Percentiles rank a stretch among this genome's conserved stretches.
These are phyloP conservation scores for Yamadazyma atmosphaerica DNA, from an alignment of 1,139 yeast genomes.

Conservation along the genomic window DNA sequence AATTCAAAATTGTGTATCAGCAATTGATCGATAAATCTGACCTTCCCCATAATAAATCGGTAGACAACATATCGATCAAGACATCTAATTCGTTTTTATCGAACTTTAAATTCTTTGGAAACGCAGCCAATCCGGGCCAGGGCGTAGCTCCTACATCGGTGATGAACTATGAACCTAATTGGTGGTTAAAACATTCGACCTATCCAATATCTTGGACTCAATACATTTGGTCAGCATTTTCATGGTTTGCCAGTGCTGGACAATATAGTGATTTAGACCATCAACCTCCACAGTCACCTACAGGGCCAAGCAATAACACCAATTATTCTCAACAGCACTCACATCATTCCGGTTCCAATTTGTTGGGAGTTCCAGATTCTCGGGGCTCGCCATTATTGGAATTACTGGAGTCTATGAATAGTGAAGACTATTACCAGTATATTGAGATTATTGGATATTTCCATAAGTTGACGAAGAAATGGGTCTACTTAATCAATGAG, in stretches of 20 bases:
- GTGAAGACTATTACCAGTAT: conserved; percentile 5
- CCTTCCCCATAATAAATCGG: conserved; percentile 11
- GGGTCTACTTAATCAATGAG: conserved; percentile 41
- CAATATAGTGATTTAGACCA: conserved; percentile 30
- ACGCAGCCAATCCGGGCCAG: conserved; percentile 1
- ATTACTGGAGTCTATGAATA: not conserved
- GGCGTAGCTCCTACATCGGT: conserved; percentile 3
- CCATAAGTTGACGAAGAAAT: conserved; percentile 51
- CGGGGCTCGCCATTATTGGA: not conserved
- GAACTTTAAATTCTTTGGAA: conserved; percentile 12
- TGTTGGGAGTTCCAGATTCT: conserved; percentile 1
- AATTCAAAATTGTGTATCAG: conserved; percentile 35
- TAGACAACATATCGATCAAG: conserved; percentile 26
- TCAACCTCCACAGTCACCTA: conserved; percentile 4
- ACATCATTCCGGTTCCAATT: conserved; percentile 15
- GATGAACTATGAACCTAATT: conserved; percentile 29
- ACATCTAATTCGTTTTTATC: conserved; percentile 21
- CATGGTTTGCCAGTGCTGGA: conserved; percentile 90
- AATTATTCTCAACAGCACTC: not conserved
- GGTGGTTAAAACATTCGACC: conserved; percentile 47
- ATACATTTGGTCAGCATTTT: conserved; percentile 66
- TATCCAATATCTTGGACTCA: conserved; percentile 65
- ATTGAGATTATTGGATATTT: conserved; percentile 54
- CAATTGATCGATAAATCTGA: conserved; percentile 21
- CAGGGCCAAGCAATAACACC: not conserved